Base-by-base conservation (phyloP, 2,329 filamentous ascomycete genomes). In the Colletotrichum filicis region DNA sequence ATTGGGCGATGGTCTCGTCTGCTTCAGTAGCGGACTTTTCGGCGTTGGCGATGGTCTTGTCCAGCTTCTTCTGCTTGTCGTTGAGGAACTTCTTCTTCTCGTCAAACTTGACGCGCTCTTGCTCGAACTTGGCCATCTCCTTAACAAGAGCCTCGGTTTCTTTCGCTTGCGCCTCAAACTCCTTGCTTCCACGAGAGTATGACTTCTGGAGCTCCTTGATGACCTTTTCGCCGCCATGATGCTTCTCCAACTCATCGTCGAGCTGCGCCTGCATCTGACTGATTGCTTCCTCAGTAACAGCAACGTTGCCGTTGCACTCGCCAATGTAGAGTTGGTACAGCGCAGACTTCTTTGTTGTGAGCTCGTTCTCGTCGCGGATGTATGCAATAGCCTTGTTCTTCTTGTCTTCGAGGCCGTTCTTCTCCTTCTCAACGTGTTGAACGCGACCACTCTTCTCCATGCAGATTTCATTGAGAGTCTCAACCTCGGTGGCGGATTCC, bases 351-450 rank as follows among this genome's bases (percentile, higher is more conserved):
- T 98, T 98, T 77, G 93, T 88, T 0, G 92, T 91, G 52, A 99
- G 87, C 80, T 98, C 96, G 77, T 99, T 99, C 80, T 99, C 97
- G 76, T 98, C 95, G 28, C 91, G 92, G 74, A 99, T 92, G 79
- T 92, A 98, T 1, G 94, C 92, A 8, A 99, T 84, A 0, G 97
- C 97, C 82, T 95, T 95, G 80, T 98, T 93, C 84, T 99, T 99
- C 87, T 98, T 98, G 82, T 97, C 95, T 79, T 98, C 97, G 2
- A 99, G 89, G 60, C 92, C 88, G 76, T 94, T 94, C 87, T 95
- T 98, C 83, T 99, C 97, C 82, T 98, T 99, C 82, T 99, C 97
- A 1, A 99, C 97, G 79, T 98, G 96, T 83, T 98, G 95, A 1
- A 99, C 97, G 74, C 97, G 94, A 46, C 92, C 94, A 77, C 94